These are phyloP conservation scores for Citrus hindsii DNA, from an alignment of 345 rosid genomes.

Conservation along the genomic window DNA sequence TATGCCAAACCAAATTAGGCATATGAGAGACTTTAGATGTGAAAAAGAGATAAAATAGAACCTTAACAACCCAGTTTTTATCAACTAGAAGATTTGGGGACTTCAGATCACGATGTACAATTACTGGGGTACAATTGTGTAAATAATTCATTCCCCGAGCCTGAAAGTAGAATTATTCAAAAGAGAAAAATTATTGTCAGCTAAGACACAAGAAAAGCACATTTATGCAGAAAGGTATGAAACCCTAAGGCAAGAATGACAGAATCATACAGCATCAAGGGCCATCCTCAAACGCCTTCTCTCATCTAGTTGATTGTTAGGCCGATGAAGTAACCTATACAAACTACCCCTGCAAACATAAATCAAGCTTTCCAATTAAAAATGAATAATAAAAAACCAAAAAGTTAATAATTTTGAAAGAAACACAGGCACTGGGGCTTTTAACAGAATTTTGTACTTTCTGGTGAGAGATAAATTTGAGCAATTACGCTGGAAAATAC, in stretches of 20 bases:
- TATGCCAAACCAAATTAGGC: constrained; percentile 4
- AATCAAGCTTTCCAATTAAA: constrained; percentile 5
- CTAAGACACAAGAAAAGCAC: constrained; percentile 10
- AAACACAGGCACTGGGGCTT: not conserved
- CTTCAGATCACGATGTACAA: constrained; percentile 92
- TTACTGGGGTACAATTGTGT: constrained; percentile 81
- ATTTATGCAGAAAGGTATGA: not conserved
- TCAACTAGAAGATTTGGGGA: constrained; percentile 94
- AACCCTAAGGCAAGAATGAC: constrained; percentile 10
- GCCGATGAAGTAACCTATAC: constrained; percentile 86
- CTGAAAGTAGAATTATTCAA: constrained; percentile 37
- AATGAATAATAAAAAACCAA: not conserved
- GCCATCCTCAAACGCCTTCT: constrained; percentile 94
- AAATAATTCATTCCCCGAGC: constrained; percentile 98
- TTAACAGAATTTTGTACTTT: not conserved
- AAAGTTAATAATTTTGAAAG: not conserved
- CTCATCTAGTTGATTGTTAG: constrained; percentile 91
- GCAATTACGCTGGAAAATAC: not conserved
- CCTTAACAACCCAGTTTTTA: constrained; percentile 97
- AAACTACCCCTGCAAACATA: constrained; percentile 85
- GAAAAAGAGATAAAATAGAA: constrained; percentile 17
- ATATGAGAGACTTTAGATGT: constrained; percentile 6
- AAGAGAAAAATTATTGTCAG: constrained; percentile 17
- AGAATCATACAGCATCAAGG: constrained; percentile 75
- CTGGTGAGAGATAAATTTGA: not conserved